Evolutionary conservation across 2,329 filamentous ascomycete genomes (phyloP).

Genomic region (Cercospora nicotianae): DNA sequence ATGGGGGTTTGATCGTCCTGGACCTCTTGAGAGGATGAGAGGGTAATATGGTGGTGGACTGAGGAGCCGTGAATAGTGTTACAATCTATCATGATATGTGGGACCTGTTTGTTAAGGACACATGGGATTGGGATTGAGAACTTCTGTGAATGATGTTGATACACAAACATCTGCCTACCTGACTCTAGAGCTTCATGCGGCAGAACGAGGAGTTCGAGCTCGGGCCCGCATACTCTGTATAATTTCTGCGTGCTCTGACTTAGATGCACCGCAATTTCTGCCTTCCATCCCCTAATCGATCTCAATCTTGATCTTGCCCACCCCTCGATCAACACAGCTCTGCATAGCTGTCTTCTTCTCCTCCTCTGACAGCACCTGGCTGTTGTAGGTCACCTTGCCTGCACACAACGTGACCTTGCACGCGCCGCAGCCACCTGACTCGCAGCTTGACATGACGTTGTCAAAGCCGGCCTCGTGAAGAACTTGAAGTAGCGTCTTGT

Average conservation of each 20-base stretch:
- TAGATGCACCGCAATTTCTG: no score
- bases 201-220: no score
- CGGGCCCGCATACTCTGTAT: no score
- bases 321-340: slow-evolving; percentile 40
- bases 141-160: background rate
- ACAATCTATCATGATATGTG: background rate
- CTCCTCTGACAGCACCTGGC: slow-evolving; percentile 41
- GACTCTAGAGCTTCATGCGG: background rate
- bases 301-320: slow-evolving; percentile 36
- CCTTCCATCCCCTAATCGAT: slow-evolving; percentile 21
- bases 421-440: slow-evolving; percentile 48
- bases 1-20: background rate
- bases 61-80: background rate
- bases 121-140: background rate
- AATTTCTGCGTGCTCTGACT: no score
- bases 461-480: slow-evolving; percentile 48
- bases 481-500: slow-evolving; percentile 45
- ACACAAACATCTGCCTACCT: background rate
- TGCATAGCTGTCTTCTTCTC: slow-evolving; percentile 43
- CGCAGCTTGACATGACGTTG: slow-evolving; percentile 44
- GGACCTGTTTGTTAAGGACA: background rate
- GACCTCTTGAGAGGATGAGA: no score
- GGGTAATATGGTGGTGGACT: background rate
- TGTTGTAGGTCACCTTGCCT: slow-evolving; percentile 44
- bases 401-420: slow-evolving; percentile 44